A percentile compares a stretch with the other conserved stretches of the same genome.
These are phyloP conservation scores for Penstemon barbatus DNA, from an alignment of 257 asterid species.

Conservation along the genomic window DNA sequence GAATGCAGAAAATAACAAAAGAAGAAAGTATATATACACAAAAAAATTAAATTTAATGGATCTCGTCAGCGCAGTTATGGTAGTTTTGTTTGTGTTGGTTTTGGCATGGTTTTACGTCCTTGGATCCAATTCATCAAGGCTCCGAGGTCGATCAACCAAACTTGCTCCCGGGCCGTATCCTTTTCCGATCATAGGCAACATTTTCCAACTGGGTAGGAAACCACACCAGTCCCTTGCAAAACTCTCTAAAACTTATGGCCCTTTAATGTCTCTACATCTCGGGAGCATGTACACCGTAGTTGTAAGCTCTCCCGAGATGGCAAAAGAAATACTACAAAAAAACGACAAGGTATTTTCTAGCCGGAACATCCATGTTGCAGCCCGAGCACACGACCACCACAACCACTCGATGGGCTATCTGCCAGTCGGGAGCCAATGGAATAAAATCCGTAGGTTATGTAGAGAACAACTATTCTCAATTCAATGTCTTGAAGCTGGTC, in stretches of 20 bases:
- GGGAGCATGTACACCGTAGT: slow-evolving; percentile 17
- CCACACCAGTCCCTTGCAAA: too few relatives aligned
- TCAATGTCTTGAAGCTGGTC: slow-evolving; percentile 25
- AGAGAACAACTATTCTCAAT: slow-evolving; percentile 14
- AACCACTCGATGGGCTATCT: slow-evolving; percentile 20
- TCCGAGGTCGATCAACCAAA: too few relatives aligned
- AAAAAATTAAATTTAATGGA: too few relatives aligned
- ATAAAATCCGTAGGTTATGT: slow-evolving; percentile 21
- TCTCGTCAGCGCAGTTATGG: too few relatives aligned
- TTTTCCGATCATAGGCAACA: too few relatives aligned
- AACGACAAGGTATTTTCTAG: slow-evolving; percentile 19
- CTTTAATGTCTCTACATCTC: slow-evolving; percentile 27
- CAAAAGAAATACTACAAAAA: slow-evolving; percentile 27
- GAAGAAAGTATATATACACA: too few relatives aligned
- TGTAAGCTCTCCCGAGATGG: slow-evolving; percentile 16
- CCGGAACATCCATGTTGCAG: neutral
- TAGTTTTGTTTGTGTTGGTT: too few relatives aligned
- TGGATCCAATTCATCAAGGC: too few relatives aligned
- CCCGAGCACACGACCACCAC: slow-evolving; percentile 8
- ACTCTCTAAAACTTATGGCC: neutral
- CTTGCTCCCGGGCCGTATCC: too few relatives aligned
- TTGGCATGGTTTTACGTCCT: too few relatives aligned
- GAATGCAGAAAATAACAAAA: too few relatives aligned
- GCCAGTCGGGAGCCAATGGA: slow-evolving; percentile 13
- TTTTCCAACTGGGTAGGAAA: too few relatives aligned